These are phyloP conservation scores for Macrolepiota fuliginosa DNA, from an alignment of 768 basidiomycete genomes.

Conservation along the genomic window DNA sequence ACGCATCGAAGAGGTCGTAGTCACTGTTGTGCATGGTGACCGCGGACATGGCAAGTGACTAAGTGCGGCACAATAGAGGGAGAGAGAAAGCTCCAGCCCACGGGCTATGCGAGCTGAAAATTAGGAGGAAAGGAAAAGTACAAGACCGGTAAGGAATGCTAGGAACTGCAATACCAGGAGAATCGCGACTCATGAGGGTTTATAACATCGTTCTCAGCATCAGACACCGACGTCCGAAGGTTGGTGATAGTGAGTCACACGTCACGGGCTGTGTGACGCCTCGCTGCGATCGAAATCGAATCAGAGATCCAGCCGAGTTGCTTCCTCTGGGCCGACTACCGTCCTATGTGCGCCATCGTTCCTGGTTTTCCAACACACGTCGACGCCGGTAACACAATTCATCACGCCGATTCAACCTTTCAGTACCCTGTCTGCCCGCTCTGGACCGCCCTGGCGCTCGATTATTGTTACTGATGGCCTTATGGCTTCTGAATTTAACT, in stretches of 20 bases:
- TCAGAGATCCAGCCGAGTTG: constrained; percentile 6
- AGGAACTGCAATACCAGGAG: background rate
- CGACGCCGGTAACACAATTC: constrained; percentile 3
- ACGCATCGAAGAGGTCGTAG: constrained; percentile 78
- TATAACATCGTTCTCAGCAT: constrained; percentile 13
- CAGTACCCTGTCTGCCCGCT: background rate
- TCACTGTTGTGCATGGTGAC: constrained; percentile 55
- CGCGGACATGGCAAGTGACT: constrained; percentile 21
- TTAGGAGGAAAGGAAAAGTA: constrained; percentile 18
- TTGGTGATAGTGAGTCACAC: constrained; percentile 6
- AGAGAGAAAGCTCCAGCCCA: constrained; percentile 13
- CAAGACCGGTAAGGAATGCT: background rate
- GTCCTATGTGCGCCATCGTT: constrained; percentile 7
- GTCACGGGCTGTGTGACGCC: background rate
- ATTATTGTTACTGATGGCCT: background rate
- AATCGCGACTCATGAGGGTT: background rate
- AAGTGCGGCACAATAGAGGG: background rate
- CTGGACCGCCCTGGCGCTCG: background rate
- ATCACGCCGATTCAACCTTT: background rate
- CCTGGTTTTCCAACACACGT: constrained; percentile 10
- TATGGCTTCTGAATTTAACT: background rate
- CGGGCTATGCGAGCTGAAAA: constrained; percentile 11
- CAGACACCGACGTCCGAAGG: constrained; percentile 7
- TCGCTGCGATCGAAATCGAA: background rate
- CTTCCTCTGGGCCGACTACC: background rate